Conservation (phyloP, 768 basidiomycete species). For the Mycena latifolia region DNA sequence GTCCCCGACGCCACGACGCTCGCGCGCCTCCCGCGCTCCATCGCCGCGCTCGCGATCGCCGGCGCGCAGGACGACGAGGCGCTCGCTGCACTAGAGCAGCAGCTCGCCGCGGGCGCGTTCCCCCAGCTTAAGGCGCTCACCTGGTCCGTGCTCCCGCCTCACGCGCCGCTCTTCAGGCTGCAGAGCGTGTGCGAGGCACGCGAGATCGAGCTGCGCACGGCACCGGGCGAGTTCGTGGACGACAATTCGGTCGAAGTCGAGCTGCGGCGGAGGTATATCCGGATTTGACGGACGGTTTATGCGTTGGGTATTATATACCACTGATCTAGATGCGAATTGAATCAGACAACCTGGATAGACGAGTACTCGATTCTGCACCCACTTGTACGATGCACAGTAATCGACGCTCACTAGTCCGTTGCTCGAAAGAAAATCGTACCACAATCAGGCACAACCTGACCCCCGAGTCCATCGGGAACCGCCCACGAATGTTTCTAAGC, state of each 20-base stretch:
- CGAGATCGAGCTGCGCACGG: neutral
- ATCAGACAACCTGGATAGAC: too few species aligned
- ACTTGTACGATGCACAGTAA: too few species aligned
- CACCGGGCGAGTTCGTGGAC: constrained; percentile 19
- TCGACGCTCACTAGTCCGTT: too few species aligned
- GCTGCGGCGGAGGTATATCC: constrained; percentile 24
- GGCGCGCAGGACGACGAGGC: neutral
- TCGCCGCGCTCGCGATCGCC: constrained; percentile 18
- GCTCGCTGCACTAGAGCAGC: constrained; percentile 5
- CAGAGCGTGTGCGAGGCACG: constrained; percentile 14
- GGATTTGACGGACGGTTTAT: too few species aligned
- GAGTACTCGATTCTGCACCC: too few species aligned
- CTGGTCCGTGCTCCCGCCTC: constrained; percentile 11
- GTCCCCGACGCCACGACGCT: constrained; percentile 20
- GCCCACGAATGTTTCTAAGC: too few species aligned
- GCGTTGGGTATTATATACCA: too few species aligned
- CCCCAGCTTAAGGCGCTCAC: constrained; percentile 20
- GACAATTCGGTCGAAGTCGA: constrained; percentile 25
- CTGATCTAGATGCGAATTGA: too few species aligned
- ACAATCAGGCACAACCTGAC: too few species aligned
- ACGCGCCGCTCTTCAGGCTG: neutral
- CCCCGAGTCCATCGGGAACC: too few species aligned
- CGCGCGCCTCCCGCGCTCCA: constrained; percentile 16
- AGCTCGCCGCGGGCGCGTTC: neutral
- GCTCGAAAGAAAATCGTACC: too few species aligned